Evolutionary conservation across 2,329 filamentous ascomycete species (phyloP), one percentile per base, ranked within the genome.

Genomic region (Xylogone sp.): DNA sequence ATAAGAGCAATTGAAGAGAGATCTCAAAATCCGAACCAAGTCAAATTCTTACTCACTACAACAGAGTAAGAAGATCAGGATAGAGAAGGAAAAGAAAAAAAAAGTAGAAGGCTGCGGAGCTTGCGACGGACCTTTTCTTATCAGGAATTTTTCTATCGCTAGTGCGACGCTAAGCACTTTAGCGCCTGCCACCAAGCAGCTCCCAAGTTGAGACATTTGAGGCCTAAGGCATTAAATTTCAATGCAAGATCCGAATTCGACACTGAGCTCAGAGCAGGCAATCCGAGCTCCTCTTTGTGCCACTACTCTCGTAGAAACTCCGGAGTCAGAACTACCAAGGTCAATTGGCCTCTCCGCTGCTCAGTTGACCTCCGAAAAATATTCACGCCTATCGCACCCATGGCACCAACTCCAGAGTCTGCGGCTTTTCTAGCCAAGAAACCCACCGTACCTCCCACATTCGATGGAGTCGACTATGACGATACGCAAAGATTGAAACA

Each of bases 391-490:
- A 21, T 31, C 24, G 29, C 27, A 44, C 19, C 10, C 48, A 57
- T 56, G 60, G 93, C 93, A 86, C 89, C 89, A 63, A 93, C 87
- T 21, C 87, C 89, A 70, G 88, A 94, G 71, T 93, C 89, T 66
- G 84, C 79, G 63, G 78, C 82, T 67, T 94, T 93, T 77, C 82
- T 90, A 72, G 87, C 86, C 61, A 87, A 88, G 74, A 94, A 94
- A 79, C 89, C 90, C 55, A 84, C 79, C 57, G 90, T 94, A 52
- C 78, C 88, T 56, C 86, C 89, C 31, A 91, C 87, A 53, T 94
- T 94, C 70, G 88, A 91, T 65, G 89, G 89, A 60, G 89, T 94
- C 67, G 86, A 93, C 75, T 94, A 87, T 75, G 86, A 92, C 60
- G 87, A 94, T 75, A 90, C 85, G 69, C 83, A 82, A 68, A 82